Conservation (phyloP, 2,329 filamentous ascomycete genomes). For the Neopestalotiopsis sp. region DNA sequence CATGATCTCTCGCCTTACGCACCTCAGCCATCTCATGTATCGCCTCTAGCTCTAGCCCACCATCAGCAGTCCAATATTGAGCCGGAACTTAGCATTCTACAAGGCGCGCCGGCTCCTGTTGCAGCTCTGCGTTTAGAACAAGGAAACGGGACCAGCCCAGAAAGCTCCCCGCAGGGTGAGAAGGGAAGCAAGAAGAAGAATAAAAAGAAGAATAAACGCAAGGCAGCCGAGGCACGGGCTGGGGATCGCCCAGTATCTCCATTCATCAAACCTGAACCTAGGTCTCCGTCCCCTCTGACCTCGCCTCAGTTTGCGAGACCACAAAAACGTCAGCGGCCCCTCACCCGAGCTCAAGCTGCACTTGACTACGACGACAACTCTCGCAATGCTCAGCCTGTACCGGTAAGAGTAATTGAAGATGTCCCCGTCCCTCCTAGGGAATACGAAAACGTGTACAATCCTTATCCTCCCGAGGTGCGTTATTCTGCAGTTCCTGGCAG, state of each 20-base stretch:
- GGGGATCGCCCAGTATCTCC: slow-evolving; percentile 47
- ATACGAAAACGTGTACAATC: slow-evolving; percentile 40
- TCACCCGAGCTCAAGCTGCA: slow-evolving; percentile 45
- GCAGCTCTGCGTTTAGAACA: slow-evolving; percentile 59
- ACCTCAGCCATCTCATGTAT: slow-evolving; percentile 75
- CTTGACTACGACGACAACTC: slow-evolving; percentile 51
- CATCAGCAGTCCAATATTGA: slow-evolving; percentile 37
- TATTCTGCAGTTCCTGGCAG: slow-evolving; percentile 33
- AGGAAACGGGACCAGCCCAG: slow-evolving; percentile 57
- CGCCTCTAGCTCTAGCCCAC: slow-evolving; percentile 57
- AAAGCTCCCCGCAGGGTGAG: slow-evolving; percentile 62
- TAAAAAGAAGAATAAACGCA: slow-evolving; percentile 58
- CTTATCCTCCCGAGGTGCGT: slow-evolving; percentile 33
- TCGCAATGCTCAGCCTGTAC: slow-evolving; percentile 45
- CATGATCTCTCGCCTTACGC: slow-evolving; percentile 77
- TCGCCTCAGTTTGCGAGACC: slow-evolving; percentile 59
- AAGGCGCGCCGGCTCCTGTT: slow-evolving; percentile 57
- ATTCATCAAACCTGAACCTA: slow-evolving; percentile 69
- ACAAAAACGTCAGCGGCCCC: slow-evolving; percentile 60
- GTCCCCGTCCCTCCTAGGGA: slow-evolving; percentile 23
- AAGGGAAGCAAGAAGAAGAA: slow-evolving; percentile 56
- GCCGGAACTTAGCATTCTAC: slow-evolving; percentile 38
- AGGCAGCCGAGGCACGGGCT: slow-evolving; percentile 55
- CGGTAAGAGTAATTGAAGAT: slow-evolving; percentile 40
- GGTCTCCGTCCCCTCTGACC: slow-evolving; percentile 63